Evolutionary conservation across 352 stramenopile species (phyloP).

Genomic region (Phytophthora nicotianae): DNA sequence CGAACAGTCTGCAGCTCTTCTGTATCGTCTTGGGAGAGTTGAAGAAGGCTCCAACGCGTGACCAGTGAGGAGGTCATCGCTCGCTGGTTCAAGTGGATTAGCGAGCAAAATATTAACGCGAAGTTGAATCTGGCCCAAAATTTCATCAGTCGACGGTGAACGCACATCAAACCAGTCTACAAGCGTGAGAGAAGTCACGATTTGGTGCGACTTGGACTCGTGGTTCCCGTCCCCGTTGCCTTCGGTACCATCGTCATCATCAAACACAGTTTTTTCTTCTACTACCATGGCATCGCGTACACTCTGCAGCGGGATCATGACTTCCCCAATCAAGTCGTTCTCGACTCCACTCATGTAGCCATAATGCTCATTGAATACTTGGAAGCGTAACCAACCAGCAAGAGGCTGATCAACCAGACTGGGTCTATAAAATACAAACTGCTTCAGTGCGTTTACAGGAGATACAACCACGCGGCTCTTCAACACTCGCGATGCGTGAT

Average conservation of each 20-base stretch:
- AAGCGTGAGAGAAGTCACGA: conserved; percentile 67
- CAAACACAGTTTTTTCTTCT: conserved; percentile 59
- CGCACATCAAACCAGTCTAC: conserved; percentile 85
- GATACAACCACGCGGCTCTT: conserved; percentile 70
- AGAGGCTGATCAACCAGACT: conserved; percentile 42
- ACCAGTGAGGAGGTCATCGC: conserved; percentile 24
- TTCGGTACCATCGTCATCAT: conserved; percentile 37
- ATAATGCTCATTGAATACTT: conserved; percentile 82
- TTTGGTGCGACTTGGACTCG: conserved; percentile 37
- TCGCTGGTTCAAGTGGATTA: conserved; percentile 45
- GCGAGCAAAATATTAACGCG: conserved; percentile 72
- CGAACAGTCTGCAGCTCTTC: conserved; percentile 46
- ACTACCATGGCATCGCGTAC: conserved; percentile 64
- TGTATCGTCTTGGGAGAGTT: conserved; percentile 35
- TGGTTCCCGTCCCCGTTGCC: conserved; percentile 9
- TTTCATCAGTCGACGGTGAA: conserved; percentile 57
- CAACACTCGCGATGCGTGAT: conserved; percentile 55
- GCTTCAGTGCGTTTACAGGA: conserved; percentile 69
- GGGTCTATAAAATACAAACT: conserved; percentile 79
- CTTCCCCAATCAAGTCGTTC: conserved; percentile 75
- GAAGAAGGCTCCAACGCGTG: conserved; percentile 18
- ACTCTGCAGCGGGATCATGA: conserved; percentile 74
- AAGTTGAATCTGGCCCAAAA: conserved; percentile 76
- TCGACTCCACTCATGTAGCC: conserved; percentile 78
- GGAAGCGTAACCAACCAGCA: conserved; percentile 69